phyloP scores from a whole-genome alignment of 305 asterid genomes.

The Fraxinus sp. region DNA sequence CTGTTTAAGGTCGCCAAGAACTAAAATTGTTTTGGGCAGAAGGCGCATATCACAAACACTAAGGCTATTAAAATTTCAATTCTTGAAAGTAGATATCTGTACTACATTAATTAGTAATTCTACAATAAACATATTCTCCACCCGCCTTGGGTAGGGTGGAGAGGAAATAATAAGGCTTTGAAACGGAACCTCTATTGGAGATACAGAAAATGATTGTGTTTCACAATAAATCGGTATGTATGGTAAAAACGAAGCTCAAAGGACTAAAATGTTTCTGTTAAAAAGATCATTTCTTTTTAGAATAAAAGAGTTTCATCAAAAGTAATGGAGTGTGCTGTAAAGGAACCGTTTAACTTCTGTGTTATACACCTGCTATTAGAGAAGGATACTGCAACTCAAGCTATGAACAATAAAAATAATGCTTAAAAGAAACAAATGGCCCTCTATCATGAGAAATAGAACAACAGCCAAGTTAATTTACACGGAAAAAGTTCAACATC shows the following conservation, averaged over 20 bases:
- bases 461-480: neutral
- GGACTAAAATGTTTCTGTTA: neutral
- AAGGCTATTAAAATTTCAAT: neutral
- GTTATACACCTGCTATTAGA: neutral
- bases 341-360: neutral
- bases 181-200: neutral
- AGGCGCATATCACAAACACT: neutral
- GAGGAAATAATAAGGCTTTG: neutral
- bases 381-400: neutral
- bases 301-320: neutral
- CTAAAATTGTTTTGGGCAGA: neutral
- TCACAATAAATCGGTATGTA: neutral
- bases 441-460: neutral
- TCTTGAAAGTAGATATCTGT: neutral
- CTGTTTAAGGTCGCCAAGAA: neutral
- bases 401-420: constrained; percentile 3
- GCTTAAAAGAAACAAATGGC: neutral
- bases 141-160: neutral
- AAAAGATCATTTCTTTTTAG: neutral
- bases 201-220: neutral
- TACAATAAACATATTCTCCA: neutral
- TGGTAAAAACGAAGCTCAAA: neutral
- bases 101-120: neutral
- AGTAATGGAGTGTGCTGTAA: neutral
- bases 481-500: neutral